phyloP scores from a whole-genome alignment of 192 early-diverging fungal species.

The Dissophora ornata region DNA sequence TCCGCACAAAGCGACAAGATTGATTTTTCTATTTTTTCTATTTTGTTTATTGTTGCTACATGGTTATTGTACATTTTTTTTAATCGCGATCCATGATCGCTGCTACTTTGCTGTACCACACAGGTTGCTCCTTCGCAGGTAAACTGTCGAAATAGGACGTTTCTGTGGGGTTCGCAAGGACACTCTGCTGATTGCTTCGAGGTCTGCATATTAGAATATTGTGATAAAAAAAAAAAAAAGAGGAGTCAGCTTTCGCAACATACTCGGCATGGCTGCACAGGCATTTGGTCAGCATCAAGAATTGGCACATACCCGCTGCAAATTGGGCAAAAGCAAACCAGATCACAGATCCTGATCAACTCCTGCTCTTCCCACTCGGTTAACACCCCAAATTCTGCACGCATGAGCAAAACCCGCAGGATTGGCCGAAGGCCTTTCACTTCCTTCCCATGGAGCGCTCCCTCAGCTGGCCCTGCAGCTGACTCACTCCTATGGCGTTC shows the following conservation, averaged over 20 bases:
- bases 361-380: conserved; percentile 26
- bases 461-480: no score
- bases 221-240: no score
- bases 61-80: no score
- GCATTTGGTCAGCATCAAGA: no score
- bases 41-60: no score
- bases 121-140: conserved; percentile 4
- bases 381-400: conserved; percentile 34
- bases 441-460: background rate
- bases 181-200: background rate
- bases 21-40: no score
- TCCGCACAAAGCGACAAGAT: no score
- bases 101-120: conserved; percentile 27
- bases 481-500: no score
- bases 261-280: no score
- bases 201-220: no score
- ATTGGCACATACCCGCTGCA: conserved; percentile 4
- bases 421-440: conserved; percentile 22
- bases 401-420: conserved; percentile 12
- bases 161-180: background rate
- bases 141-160: conserved; percentile 23
- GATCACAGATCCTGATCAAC: conserved; percentile 9
- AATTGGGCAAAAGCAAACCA: conserved; percentile 30
- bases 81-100: conserved; percentile 8
- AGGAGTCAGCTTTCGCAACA: no score